These are phyloP conservation scores for Boletellus emodensis DNA, from an alignment of 768 basidiomycete genomes.

Conservation along the genomic window DNA sequence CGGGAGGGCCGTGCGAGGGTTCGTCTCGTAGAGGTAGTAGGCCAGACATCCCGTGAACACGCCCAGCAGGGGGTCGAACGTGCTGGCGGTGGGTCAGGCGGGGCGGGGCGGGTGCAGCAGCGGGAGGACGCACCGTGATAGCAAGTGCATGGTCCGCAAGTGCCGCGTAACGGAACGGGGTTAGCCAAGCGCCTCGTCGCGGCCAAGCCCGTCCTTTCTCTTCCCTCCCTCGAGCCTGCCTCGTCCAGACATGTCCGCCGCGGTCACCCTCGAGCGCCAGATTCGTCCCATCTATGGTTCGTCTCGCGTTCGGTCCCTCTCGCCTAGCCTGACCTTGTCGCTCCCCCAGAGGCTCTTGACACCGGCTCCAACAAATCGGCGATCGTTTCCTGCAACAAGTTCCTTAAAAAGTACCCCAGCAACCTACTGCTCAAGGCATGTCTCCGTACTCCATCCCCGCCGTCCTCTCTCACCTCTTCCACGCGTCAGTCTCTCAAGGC, in stretches of 20 bases:
- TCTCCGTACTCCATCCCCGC: background rate
- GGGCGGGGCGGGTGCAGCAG: background rate
- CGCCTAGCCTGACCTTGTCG: background rate
- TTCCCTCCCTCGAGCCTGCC: background rate
- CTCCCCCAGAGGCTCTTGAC: constrained; percentile 72
- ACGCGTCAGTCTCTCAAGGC: constrained; percentile 69
- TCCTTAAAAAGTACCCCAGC: constrained; percentile 81
- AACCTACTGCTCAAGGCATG: constrained; percentile 66
- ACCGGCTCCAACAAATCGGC: constrained; percentile 85
- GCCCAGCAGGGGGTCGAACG: constrained; percentile 69
- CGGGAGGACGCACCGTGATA: constrained; percentile 30
- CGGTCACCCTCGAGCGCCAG: constrained; percentile 69
- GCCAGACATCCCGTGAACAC: constrained; percentile 76
- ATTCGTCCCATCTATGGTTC: constrained; percentile 82
- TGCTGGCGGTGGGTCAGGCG: constrained; percentile 36
- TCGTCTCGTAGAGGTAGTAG: constrained; percentile 74
- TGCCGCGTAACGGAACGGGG: constrained; percentile 27
- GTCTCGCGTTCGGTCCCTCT: constrained; percentile 18
- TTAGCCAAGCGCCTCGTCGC: constrained; percentile 10
- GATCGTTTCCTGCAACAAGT: constrained; percentile 78
- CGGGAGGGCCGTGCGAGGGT: constrained; percentile 66
- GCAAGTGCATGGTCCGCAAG: constrained; percentile 25
- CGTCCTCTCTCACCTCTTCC: constrained; percentile 9
- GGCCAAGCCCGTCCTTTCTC: constrained; percentile 12
- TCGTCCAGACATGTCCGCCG: constrained; percentile 41